Conservation (phyloP, 1,139 yeast species). For the Debaryomycetaceae sp. region DNA sequence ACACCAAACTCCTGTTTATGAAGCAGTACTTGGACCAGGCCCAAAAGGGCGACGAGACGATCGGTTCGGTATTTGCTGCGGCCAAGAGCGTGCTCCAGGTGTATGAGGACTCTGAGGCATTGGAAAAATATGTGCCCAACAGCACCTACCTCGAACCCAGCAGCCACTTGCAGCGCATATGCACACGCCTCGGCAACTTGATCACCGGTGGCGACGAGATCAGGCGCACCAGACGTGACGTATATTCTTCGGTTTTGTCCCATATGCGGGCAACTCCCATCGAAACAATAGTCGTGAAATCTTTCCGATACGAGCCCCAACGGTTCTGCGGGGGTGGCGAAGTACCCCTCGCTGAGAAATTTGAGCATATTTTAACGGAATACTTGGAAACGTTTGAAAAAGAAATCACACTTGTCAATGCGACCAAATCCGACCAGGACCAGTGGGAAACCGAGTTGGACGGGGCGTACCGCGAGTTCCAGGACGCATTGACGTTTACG, state of each 20-base stretch:
- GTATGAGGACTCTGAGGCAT: conserved; percentile 29
- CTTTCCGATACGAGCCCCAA: neutral
- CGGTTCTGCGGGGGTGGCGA: conserved; percentile 4
- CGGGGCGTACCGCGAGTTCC: conserved; percentile 30
- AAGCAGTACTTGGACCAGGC: conserved; percentile 48
- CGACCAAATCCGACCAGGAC: conserved; percentile 23
- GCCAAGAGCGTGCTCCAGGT: conserved; percentile 34
- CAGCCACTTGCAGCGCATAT: neutral
- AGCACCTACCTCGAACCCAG: conserved; percentile 21
- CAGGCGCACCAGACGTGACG: neutral
- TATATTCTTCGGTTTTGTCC: too few species aligned
- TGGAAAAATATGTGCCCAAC: conserved; percentile 41
- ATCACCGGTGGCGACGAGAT: neutral
- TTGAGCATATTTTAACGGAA: conserved; percentile 22
- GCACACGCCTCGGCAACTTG: neutral
- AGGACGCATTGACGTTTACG: conserved; percentile 24
- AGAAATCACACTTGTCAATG: conserved; percentile 4
- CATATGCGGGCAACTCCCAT: too few species aligned
- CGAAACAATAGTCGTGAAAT: neutral
- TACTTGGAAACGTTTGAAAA: conserved; percentile 11
- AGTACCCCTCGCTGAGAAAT: conserved; percentile 13
- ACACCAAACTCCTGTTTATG: conserved; percentile 30
- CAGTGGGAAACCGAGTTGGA: conserved; percentile 23
- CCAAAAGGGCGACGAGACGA: conserved; percentile 44
- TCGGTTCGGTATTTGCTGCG: conserved; percentile 31